Evolutionary conservation across 2,329 filamentous ascomycete species (phyloP), one percentile per base, ranked within the genome.

Genomic region (Ophiostoma ips): DNA sequence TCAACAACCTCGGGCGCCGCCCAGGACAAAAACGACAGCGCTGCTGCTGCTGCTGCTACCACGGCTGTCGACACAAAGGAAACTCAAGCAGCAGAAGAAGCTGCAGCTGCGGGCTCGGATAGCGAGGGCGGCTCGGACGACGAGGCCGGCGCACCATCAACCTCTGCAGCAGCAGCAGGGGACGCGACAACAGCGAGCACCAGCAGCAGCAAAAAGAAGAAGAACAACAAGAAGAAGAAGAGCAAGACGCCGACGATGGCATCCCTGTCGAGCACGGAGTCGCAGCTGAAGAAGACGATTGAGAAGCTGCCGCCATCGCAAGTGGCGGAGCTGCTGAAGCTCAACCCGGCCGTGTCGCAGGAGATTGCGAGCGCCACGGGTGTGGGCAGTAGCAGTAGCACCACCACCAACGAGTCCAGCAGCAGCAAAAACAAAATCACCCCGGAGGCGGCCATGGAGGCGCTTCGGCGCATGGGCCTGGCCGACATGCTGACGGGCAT

Each of bases 401-500:
- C 30, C 54, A n/a, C 16, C 21, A 15, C 55, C n/a, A 18, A 45
- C 37, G n/a, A n/a, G n/a, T n/a, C n/a, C n/a, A n/a, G 35, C 31
- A 8, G 28, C 13, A n/a, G 47, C 50, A 43, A 44, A 15, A 33
- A 35, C 7, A 52, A 46, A 24, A 51, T 65, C n/a, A 64, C 67
- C 16, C 18, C 40, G n/a, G 51, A 50, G 19, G 66, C 71, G 50
- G 66, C 74, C 28, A 67, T 73, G 52, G 70, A 74, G 31, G 66
- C 72, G 45, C 69, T 83, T 55, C 77, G 77, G 66, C 75, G 76
- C 58, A 70, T 87, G 62, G 81, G 73, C 56, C 68, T 86, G 50
- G 75, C 81, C 61, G 81, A 87, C 55, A 77, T 86, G 61, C 77
- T 87, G 75, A 85, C 83, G 1, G 83, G 83, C 0, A 66, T 86